A percentile compares a stretch with the other conserved stretches of the same genome.
Conservation (phyloP, 2,329 filamentous ascomycete species). For the Diaporthe sp. region DNA sequence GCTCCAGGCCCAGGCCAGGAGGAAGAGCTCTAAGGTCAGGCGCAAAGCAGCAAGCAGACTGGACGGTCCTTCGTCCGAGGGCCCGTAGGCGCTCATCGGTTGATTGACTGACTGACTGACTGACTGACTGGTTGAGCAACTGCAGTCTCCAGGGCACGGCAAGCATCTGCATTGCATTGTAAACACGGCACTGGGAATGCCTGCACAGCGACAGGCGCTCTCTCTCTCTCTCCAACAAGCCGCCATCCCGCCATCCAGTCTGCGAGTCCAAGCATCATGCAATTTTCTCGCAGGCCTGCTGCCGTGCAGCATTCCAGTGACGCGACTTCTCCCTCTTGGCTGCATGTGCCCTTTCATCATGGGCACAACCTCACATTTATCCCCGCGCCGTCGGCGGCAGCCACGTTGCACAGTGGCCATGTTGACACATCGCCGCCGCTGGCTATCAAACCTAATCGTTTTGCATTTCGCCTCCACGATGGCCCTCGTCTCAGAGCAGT, state of each 20-base stretch:
- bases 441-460: slow-evolving; percentile 20
- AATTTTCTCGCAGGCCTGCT: slow-evolving; percentile 6
- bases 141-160: background rate
- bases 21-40: background rate
- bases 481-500: slow-evolving; percentile 26
- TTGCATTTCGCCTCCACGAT: slow-evolving; percentile 31
- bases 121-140: background rate
- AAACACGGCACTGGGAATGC: slow-evolving; percentile 19
- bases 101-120: background rate
- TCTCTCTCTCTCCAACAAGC: background rate
- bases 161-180: background rate
- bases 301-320: slow-evolving; percentile 25
- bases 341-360: slow-evolving; percentile 32
- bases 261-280: slow-evolving; percentile 18
- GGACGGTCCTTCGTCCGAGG: too few relatives aligned
- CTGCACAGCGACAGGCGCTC: background rate
- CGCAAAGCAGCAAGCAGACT: background rate
- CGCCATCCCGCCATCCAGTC: background rate
- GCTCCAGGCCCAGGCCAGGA: background rate
- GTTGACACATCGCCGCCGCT: slow-evolving; percentile 22
- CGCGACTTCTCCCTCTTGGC: slow-evolving; percentile 29
- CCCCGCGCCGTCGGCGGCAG: slow-evolving; percentile 32
- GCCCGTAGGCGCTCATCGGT: background rate
- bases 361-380: background rate
- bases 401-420: slow-evolving; percentile 27